Conservation (phyloP, 768 basidiomycete species). For the Hortiboletus campestris region DNA sequence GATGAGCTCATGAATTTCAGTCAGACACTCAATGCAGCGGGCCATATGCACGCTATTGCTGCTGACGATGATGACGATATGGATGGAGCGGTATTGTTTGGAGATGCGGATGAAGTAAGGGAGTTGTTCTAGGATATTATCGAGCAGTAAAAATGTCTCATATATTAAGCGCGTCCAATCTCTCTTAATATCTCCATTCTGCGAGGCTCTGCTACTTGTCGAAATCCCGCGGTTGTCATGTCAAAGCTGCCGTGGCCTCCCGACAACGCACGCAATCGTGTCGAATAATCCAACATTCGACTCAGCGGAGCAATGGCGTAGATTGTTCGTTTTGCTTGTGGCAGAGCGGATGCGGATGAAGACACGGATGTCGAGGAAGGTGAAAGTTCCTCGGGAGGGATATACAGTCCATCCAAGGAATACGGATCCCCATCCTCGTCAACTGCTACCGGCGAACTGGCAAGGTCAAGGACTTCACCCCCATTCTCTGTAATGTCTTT, state of each 20-base stretch:
- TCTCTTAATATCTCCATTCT: slow-evolving; percentile 73
- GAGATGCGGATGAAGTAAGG: slow-evolving; percentile 76
- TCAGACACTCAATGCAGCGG: slow-evolving; percentile 60
- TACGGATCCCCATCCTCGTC: slow-evolving; percentile 44
- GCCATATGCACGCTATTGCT: slow-evolving; percentile 55
- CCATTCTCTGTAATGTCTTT: slow-evolving; percentile 83
- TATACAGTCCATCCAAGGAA: slow-evolving; percentile 62
- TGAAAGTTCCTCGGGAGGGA: slow-evolving; percentile 74
- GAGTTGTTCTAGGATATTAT: slow-evolving; percentile 44
- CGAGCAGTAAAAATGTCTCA: slow-evolving; percentile 4
- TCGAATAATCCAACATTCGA: slow-evolving; percentile 78
- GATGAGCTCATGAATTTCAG: slow-evolving; percentile 74
- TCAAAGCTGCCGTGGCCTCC: slow-evolving; percentile 84
- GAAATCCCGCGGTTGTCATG: slow-evolving; percentile 77
- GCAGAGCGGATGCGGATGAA: slow-evolving; percentile 29
- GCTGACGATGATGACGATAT: slow-evolving; percentile 74
- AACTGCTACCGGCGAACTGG: slow-evolving; percentile 32
- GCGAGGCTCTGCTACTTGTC: slow-evolving; percentile 56
- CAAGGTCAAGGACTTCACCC: slow-evolving; percentile 75
- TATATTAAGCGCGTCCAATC: slow-evolving; percentile 63
- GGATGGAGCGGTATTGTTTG: slow-evolving; percentile 71
- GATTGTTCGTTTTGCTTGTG: slow-evolving; percentile 60
- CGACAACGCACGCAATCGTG: slow-evolving; percentile 71
- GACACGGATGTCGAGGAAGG: slow-evolving; percentile 52
- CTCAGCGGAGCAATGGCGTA: slow-evolving; percentile 75